Evolutionary conservation across 2,329 filamentous ascomycete genomes (phyloP), one percentile per base, ranked within the genome.

Genomic region (Tolypocladium pustulatum): DNA sequence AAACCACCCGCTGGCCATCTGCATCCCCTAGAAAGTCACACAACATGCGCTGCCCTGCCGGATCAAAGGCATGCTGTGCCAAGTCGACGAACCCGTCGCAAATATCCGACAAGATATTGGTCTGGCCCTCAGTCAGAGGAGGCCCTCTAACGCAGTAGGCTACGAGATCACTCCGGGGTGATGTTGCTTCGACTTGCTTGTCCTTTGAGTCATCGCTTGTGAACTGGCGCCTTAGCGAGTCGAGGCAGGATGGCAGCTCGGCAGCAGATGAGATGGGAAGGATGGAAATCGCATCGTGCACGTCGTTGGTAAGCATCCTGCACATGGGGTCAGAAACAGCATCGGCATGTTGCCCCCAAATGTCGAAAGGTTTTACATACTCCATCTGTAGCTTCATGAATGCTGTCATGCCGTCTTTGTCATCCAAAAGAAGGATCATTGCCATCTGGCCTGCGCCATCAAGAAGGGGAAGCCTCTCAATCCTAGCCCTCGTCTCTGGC

Each of bases 351-450:
- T 34, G 30, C 30, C 36, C 20, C 2, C 30, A n/a, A 49, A 49
- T 27, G 25, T 8, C 12, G 13, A 32, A 20, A 4, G 27, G 49
- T 8, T 8, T 13, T 36, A 57, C 73, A 63, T 65, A 80, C 77
- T 74, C 66, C 55, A 76, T 67, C 56, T 83, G 78, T 40, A 83
- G 65, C 20, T 66, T 68, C 68, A 75, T 73, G 57, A 78, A 72
- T 1, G 65, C 56, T 34, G 67, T 64, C 64, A 74, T 71, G 36
- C 70, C 58, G 15, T 63, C 66, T 13, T 64, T 61, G 4, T 69
- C 67, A 43, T 67, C 65, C 46, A 81, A 62, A 20, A 82, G 67
- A 57, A 81, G 76, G 20, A 82, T 54, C 32, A 80, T 65, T n/a
- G 71, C 78, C 12, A 71, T 65, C 58, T 75, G 69, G 58, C 65